Evolutionary conservation across 371 early-diverging fungal genomes (phyloP), one percentile per base, ranked within the genome.

Genomic region (Mycotypha africana): DNA sequence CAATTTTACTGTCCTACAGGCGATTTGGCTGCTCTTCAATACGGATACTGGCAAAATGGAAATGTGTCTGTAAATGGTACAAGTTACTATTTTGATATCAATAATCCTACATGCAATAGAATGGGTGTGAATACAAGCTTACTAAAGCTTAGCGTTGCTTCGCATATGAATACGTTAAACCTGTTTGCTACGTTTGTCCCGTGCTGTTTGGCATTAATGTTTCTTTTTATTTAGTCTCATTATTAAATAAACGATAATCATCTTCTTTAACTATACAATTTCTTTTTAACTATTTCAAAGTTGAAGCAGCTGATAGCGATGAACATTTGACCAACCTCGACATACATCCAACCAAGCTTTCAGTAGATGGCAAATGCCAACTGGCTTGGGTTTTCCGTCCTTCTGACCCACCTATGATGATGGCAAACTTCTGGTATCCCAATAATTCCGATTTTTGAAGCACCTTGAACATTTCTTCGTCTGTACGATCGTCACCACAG

Each of bases 401-500:
- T 21, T 87, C 81, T 19, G 80, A 53, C 2, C 92, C 92, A 23
- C 28, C 11, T n/a, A 92, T 78, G 32, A 85, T 86, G 31, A 75
- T 60, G 2, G 84, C 82, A 51, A 85, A 86, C 30, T 74, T 66
- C 16, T 56, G 54, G 10, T 58, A 55, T 12, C 72, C 70, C 19
- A 53, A 49, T 7, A 58, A 30, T 15, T 42, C 45, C 0, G 41
- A 49, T 25, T 76, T 77, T 35, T 69, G 74, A 36, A 86, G 42
- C 0, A 78, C 75, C 14, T 81, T 72, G 61, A 87, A 87, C 95
- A 96, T 94, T 57, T 95, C 95, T 55, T 94, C 95, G 52, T 96
- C 95, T 6, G 94, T 96, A 56, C 83, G 78, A 68, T 95, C 95
- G 60, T 96, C 95, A 8, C 97, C 95, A 30, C 88, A 93, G 49